Evolutionary conservation across 2,329 filamentous ascomycete genomes (phyloP), one percentile per base, ranked within the genome.

Genomic region (Ascochyta viciae-villosae): DNA sequence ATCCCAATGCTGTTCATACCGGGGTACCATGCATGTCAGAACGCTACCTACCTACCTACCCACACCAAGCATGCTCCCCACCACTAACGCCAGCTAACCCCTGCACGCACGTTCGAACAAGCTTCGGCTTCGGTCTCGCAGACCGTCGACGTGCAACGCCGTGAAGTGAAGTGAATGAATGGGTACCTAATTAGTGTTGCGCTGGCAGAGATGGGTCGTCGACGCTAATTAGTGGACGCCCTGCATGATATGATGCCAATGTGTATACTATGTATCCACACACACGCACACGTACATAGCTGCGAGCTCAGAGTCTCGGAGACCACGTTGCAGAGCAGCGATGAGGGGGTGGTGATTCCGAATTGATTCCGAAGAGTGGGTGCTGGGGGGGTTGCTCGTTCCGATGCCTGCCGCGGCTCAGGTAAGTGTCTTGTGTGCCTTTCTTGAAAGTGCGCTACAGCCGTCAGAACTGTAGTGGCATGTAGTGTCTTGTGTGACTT

Each of bases 31-130:
- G 39, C 38, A 23, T 22, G 47, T 50, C 44, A 48, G 31, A 39
- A 34, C 45, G 27, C 39, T 19, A 19, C 19, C 19, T 40, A 43
- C 23, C 27, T 19, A 19, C 19, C 19, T 40, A 43, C 23, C 27
- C 39, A 33, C 38, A 33, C 39, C 24, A 26, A 45, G 39, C 52
- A 24, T 24, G 22, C 27, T 19, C 26, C 50, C 26, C 37, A 27
- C 45, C 38, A 48, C 39, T 42, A 12, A 45, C 13, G 10, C 10
- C 26, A 2, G 1, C 24, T 2, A 42, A 42, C 16, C 45, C 52
- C 45, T 39, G 38, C 19, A 22, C 22, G 8, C 40, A 54, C 52
- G 45, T 54, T 54, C 27, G 40, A 54, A 44, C 45, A 54, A 50
- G 52, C 52, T 44, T 50, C 45, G 34, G 52, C 52, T 27, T 26